These are phyloP conservation scores for Phytophthora pluvialis DNA, from an alignment of 352 stramenopile genomes.

Conservation along the genomic window DNA sequence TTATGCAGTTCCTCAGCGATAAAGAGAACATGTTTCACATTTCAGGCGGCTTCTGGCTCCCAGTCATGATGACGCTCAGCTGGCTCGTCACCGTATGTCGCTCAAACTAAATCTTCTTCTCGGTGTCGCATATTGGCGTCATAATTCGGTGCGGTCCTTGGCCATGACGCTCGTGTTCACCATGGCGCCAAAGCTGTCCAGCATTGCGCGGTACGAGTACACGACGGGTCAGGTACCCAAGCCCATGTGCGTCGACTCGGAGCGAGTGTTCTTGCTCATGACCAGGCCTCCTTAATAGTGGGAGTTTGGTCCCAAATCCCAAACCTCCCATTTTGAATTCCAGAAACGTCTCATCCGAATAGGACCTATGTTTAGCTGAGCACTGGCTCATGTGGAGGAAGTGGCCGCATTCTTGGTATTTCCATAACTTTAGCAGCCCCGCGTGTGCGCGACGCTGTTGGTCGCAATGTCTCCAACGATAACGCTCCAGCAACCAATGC, in stretches of 20 bases:
- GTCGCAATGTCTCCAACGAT: too few relatives aligned
- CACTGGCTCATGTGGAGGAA: too few relatives aligned
- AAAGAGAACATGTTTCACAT: slow-evolving; percentile 39
- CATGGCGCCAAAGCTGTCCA: slow-evolving; percentile 71
- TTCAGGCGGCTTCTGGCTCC: slow-evolving; percentile 36
- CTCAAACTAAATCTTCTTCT: slow-evolving; percentile 50
- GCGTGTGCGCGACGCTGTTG: too few relatives aligned
- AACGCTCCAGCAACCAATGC: too few relatives aligned
- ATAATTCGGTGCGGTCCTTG: slow-evolving; percentile 42
- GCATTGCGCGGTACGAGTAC: slow-evolving; percentile 39
- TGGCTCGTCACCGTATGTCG: slow-evolving; percentile 34
- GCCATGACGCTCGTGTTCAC: slow-evolving; percentile 50
- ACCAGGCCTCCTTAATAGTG: too few relatives aligned
- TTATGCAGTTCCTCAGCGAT: slow-evolving; percentile 39
- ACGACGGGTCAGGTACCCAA: slow-evolving; percentile 48
- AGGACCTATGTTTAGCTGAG: too few relatives aligned
- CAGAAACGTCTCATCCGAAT: too few relatives aligned
- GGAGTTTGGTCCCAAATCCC: too few relatives aligned
- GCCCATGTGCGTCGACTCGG: slow-evolving; percentile 47
- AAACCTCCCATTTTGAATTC: too few relatives aligned
- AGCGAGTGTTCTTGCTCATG: slow-evolving; percentile 41
- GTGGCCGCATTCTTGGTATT: too few relatives aligned
- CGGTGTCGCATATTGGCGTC: slow-evolving; percentile 39
- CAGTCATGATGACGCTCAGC: slow-evolving; percentile 28
- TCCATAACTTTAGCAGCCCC: too few relatives aligned